A percentile compares a stretch with the other conserved stretches of the same genome.
Conservation (phyloP, 1,284 basidiomycete species). For the Ganoderma lingzhi region DNA sequence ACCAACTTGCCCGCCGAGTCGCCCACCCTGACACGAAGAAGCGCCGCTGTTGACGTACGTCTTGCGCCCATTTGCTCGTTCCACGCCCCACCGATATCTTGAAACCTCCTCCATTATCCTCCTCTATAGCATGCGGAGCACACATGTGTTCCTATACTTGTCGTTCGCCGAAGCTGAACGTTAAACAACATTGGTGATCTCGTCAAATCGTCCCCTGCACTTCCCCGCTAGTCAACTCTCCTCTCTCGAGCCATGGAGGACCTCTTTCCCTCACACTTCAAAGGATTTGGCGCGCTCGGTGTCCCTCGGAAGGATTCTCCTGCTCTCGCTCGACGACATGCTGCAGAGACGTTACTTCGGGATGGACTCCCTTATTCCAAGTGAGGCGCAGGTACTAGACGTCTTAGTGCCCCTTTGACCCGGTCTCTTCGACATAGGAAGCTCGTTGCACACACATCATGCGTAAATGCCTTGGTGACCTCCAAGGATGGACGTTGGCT, state of each 20-base stretch:
- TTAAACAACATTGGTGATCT: background rate
- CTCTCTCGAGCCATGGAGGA: background rate
- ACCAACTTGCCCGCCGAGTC: too few species aligned
- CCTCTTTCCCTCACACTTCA: background rate
- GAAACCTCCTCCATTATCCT: background rate
- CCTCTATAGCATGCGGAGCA: background rate
- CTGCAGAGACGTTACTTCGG: constrained; percentile 12
- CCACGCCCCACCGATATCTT: background rate
- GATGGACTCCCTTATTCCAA: constrained; percentile 28
- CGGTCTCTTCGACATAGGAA: constrained; percentile 50
- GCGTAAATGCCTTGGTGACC: constrained; percentile 75
- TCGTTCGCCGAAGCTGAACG: background rate
- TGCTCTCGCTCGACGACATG: constrained; percentile 1
- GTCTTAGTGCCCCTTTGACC: too few species aligned
- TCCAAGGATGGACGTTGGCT: constrained; percentile 73
- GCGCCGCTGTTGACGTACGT: too few species aligned
- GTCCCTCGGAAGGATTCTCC: background rate
- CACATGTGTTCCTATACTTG: background rate
- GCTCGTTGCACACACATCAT: constrained; percentile 68
- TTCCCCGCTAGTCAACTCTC: background rate
- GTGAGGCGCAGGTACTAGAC: constrained; percentile 4
- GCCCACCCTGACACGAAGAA: too few species aligned
- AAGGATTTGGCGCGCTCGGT: background rate
- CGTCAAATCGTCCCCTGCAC: background rate
- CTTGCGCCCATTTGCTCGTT: too few species aligned